Percentiles rank a stretch among this genome's conserved stretches.
Evolutionary conservation across 2,329 filamentous ascomycete species (phyloP).

Genomic region (Talaromyces piceae): DNA sequence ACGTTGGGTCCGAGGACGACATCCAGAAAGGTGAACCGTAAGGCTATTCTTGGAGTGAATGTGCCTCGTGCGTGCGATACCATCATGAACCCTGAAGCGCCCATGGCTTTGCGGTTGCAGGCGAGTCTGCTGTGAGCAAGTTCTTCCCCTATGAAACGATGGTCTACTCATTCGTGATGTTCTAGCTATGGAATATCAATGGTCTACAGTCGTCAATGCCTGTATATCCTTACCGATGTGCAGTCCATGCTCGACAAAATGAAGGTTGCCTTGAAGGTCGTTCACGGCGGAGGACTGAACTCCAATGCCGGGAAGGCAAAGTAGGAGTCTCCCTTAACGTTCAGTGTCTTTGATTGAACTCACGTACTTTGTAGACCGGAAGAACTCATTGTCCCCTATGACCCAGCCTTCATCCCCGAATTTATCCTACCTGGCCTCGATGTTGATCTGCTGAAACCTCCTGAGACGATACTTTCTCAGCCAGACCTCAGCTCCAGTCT

Average conservation of each 20-base stretch:
- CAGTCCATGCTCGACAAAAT: constrained; percentile 69
- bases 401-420: constrained; percentile 70
- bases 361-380: constrained; percentile 50
- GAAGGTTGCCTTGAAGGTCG: constrained; percentile 55
- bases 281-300: constrained; percentile 58
- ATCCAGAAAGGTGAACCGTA: constrained; percentile 68
- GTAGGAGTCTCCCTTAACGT: constrained; percentile 40
- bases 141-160: background rate
- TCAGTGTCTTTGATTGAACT: background rate
- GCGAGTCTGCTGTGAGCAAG: constrained; percentile 66
- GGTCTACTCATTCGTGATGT: background rate
- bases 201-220: constrained; percentile 80
- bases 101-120: constrained; percentile 83
- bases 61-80: constrained; percentile 79
- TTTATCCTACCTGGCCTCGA: constrained; percentile 55
- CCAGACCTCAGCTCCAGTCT: constrained; percentile 20
- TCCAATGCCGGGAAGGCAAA: constrained; percentile 62
- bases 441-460: constrained; percentile 39
- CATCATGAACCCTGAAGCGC: constrained; percentile 77
- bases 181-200: constrained; percentile 67
- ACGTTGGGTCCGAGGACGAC: constrained; percentile 70
- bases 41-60: constrained; percentile 81
- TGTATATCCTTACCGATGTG: constrained; percentile 74
- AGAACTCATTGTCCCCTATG: constrained; percentile 71
- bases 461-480: background rate